These are phyloP conservation scores for Grosmannia clavigera DNA, from an alignment of 2,329 filamentous ascomycete genomes.

Conservation along the genomic window DNA sequence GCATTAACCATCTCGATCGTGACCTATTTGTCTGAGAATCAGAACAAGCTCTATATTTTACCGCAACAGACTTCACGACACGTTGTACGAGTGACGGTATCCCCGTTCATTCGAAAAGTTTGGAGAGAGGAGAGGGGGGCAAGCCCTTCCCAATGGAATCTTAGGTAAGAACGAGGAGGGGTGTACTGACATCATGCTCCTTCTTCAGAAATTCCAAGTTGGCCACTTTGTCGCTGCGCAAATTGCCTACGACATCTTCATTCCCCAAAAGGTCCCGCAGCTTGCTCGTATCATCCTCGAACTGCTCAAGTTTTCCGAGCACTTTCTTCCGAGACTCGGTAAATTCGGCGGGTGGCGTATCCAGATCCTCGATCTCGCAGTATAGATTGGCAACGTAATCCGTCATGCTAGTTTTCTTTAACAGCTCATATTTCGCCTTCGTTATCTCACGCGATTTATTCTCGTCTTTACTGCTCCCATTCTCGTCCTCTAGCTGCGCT, in stretches of 20 bases:
- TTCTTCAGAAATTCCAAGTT: constrained; percentile 98
- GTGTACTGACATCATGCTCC: constrained; percentile 66
- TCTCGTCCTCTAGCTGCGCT: constrained; percentile 67
- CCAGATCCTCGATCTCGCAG: constrained; percentile 73
- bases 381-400: constrained; percentile 92
- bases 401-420: constrained; percentile 97
- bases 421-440: constrained; percentile 80
- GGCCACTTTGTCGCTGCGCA: constrained; percentile 93
- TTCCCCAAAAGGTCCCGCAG: constrained; percentile 77
- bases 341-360: constrained; percentile 72
- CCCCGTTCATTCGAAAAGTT: too few species aligned
- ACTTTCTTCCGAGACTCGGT: constrained; percentile 83
- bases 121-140: not conserved
- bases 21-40: constrained; percentile 33
- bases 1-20: constrained; percentile 92
- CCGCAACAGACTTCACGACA: not conserved
- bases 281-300: constrained; percentile 77
- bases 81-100: too few species aligned
- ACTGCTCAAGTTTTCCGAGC: constrained; percentile 66
- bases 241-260: constrained; percentile 79
- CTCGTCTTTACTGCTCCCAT: constrained; percentile 39
- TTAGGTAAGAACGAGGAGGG: not conserved
- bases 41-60: not conserved
- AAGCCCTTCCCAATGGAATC: too few species aligned
- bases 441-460: constrained; percentile 56